A percentile compares a stretch with the other conserved stretches of the same genome.
Conservation (phyloP, 306 rosid genomes). For the Gleditsia sinensis region DNA sequence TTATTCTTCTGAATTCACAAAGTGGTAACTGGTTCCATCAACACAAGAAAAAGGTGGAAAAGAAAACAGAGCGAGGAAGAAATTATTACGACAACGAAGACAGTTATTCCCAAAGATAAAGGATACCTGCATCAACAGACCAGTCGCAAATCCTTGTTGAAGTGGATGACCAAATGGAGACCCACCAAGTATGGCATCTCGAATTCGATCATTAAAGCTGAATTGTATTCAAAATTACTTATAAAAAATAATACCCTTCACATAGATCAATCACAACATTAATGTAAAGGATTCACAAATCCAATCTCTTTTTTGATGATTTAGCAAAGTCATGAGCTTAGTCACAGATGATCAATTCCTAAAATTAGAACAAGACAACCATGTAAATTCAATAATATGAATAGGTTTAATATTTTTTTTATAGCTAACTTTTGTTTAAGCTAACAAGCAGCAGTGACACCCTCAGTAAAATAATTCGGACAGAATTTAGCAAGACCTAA, state of each 20-base stretch:
- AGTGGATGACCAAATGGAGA: constrained; percentile 98
- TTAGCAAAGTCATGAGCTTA: constrained; percentile 13
- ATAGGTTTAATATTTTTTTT: not conserved
- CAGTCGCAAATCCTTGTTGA: constrained; percentile 96
- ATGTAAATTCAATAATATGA: constrained; percentile 15
- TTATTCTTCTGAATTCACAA: not conserved
- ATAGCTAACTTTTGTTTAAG: not conserved
- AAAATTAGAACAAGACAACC: constrained; percentile 17
- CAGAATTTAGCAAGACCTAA: not conserved
- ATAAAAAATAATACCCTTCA: constrained; percentile 10
- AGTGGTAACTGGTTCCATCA: not conserved
- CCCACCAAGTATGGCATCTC: constrained; percentile 93
- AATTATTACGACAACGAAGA: constrained; percentile 9
- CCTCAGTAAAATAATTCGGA: not conserved
- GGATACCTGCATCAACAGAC: constrained; percentile 75
- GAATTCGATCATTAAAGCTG: constrained; percentile 96
- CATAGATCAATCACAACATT: constrained; percentile 24
- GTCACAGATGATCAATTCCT: not conserved
- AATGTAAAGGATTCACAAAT: not conserved
- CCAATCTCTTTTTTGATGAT: constrained; percentile 5
- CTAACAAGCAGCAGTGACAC: not conserved
- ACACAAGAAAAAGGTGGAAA: not conserved
- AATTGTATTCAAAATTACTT: constrained; percentile 33
- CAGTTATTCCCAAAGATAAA: constrained; percentile 4
- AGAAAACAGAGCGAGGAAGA: constrained; percentile 16